Percentiles rank a stretch among this genome's conserved stretches.
These are phyloP conservation scores for Pseudoscleropodium purum DNA, from an alignment of 225 moss, liverwort and hornwort species.

Conservation along the genomic window DNA sequence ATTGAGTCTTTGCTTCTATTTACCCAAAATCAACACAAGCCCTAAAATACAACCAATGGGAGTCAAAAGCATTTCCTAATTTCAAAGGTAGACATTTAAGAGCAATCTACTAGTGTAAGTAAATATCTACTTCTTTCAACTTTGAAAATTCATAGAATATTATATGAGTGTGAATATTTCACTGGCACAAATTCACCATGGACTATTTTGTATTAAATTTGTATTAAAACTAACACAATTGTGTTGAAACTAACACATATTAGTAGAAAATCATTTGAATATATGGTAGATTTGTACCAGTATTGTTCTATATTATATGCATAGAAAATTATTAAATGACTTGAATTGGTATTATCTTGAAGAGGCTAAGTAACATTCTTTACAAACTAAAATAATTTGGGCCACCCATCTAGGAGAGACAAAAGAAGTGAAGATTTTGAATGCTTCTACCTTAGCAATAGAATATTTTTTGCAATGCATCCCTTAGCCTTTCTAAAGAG, in stretches of 20 bases:
- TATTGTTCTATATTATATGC: not conserved
- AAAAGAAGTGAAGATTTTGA: too few species aligned
- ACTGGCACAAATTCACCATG: not conserved
- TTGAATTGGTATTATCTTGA: not conserved
- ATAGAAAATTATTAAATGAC: not conserved
- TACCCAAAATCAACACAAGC: not conserved
- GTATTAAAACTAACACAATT: not conserved
- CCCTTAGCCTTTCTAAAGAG: rapidly evolving
- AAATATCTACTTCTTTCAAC: not conserved
- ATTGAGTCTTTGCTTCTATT: not conserved
- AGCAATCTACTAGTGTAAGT: not conserved
- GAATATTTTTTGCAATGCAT: not conserved
- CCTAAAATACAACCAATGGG: rapidly evolving
- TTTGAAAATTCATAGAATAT: not conserved
- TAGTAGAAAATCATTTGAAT: not conserved
- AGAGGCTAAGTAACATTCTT: not conserved
- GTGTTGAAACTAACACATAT: not conserved
- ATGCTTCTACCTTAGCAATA: not conserved
- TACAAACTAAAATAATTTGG: not conserved
- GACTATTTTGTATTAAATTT: not conserved
- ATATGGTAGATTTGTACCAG: not conserved
- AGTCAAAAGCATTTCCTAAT: not conserved
- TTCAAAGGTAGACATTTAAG: not conserved
- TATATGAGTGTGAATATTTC: not conserved
- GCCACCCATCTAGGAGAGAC: not conserved